Base-by-base conservation (phyloP, 306 rosid species). In the Vigna angularis region DNA sequence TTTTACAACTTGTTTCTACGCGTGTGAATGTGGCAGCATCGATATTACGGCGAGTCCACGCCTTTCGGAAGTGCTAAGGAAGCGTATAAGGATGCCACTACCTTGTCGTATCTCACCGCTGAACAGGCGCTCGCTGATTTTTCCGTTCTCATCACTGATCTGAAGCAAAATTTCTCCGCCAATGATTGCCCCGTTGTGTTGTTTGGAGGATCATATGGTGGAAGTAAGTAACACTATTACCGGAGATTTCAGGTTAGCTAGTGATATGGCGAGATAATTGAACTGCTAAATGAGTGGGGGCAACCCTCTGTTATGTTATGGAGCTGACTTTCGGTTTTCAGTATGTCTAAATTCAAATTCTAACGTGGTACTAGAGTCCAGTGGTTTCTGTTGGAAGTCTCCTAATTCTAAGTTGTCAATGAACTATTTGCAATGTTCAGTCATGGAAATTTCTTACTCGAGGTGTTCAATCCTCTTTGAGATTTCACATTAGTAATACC, bases 191-290 rank as follows among this genome's bases (percentile, higher is more conserved):
- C 98, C 1, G 95, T 91, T 64, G 95, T 93, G 18, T 84, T 93
- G 65, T 93, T 93, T 62, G 98, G 98, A 40, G 98, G 98, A 75
- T 93, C 98, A 4, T 93, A 93, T 16, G 98, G 98, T 53, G 98
- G 98, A 91, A 93, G 97, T 93, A 82, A 81, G 90, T 55, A 52
- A 50, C 34, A 40, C 34, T 56, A 11, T 9, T 13, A 1, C 14
- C 16, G 50, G 15, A 12, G 50, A 45, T 45, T 16, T 45, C 50
- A 10, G 14, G 16, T 12, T 45, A 45, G 13, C 50, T 42, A 3
- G 50, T 45, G 6, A 45, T 45, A 45, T 45, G 16, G 50, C 50
- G 5, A 45, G 9, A 42, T 42, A 42, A 9, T 42, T 42, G 47
- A 42, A 42, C 3, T 42, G 47, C 15, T 11, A 34, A 45, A 45